A percentile compares a stretch with the other conserved stretches of the same genome.
phyloP scores from a whole-genome alignment of 257 asterid species.

The Rauvolfia tetraphylla region DNA sequence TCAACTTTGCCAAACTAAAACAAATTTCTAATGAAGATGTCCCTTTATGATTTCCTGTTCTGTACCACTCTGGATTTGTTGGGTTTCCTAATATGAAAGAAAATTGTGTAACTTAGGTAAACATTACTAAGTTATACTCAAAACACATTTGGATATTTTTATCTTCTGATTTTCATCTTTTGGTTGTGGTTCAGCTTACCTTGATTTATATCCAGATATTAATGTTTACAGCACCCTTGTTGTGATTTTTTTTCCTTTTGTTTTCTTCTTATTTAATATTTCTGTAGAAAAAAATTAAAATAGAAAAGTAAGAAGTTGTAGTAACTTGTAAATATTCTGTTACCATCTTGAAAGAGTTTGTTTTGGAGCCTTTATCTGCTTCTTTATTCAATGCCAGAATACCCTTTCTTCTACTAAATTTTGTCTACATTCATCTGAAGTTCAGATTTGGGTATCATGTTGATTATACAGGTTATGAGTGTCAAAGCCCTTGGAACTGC shows the following conservation, averaged over 20 bases:
- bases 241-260: background rate
- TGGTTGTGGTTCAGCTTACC: background rate
- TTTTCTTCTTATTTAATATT: background rate
- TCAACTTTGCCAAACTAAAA: background rate
- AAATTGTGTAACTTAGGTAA: background rate
- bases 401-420: background rate
- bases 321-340: background rate
- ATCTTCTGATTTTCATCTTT: background rate
- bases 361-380: background rate
- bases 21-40: background rate
- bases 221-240: background rate
- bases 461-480: conserved; percentile 71
- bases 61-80: background rate
- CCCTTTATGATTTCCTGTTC: background rate
- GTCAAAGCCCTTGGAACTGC: conserved; percentile 90
- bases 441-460: background rate
- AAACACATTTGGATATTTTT: background rate
- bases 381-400: background rate
- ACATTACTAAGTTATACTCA: background rate
- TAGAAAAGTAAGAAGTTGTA: background rate
- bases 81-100: background rate
- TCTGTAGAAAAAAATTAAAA: background rate
- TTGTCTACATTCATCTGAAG: background rate
- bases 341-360: background rate
- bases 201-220: background rate